Conservation (phyloP, 306 rosid species). For the Ormosia semicastrata region DNA sequence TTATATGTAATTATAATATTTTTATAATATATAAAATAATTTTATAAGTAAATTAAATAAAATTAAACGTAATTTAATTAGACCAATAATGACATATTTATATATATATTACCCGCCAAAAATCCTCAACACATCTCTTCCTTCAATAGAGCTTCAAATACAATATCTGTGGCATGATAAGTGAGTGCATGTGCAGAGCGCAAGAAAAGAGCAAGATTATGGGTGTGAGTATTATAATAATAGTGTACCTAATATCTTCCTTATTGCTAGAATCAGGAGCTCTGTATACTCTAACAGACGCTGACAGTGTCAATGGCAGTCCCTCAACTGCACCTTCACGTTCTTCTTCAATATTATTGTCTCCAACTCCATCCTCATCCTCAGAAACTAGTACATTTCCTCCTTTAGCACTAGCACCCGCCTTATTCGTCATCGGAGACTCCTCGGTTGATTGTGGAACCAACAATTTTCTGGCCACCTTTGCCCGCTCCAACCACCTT, state of each 20-base stretch:
- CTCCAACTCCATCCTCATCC: too few species aligned
- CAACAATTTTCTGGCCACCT: conserved; percentile 74
- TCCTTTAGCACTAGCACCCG: conserved; percentile 45
- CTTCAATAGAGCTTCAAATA: too few species aligned
- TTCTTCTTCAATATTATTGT: background rate
- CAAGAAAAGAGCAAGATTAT: conserved; percentile 13
- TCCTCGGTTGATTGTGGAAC: conserved; percentile 86
- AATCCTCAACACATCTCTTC: too few species aligned
- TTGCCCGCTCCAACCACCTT: conserved; percentile 76
- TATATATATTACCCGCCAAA: conserved; percentile 48
- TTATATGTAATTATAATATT: too few species aligned
- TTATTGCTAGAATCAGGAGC: conserved; percentile 24
- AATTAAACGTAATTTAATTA: too few species aligned
- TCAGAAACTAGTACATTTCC: background rate
- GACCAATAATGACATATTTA: too few species aligned
- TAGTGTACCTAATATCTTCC: conserved; percentile 19
- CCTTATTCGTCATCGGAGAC: conserved; percentile 82
- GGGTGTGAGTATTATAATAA: conserved; percentile 18
- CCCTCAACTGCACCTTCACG: conserved; percentile 34
- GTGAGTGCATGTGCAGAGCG: background rate
- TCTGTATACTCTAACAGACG: background rate
- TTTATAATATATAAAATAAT: too few species aligned
- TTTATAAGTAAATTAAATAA: too few species aligned
- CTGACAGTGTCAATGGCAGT: background rate
- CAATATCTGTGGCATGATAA: background rate